These are phyloP conservation scores for Citrus trifoliata DNA, from an alignment of 345 rosid genomes.

Conservation along the genomic window DNA sequence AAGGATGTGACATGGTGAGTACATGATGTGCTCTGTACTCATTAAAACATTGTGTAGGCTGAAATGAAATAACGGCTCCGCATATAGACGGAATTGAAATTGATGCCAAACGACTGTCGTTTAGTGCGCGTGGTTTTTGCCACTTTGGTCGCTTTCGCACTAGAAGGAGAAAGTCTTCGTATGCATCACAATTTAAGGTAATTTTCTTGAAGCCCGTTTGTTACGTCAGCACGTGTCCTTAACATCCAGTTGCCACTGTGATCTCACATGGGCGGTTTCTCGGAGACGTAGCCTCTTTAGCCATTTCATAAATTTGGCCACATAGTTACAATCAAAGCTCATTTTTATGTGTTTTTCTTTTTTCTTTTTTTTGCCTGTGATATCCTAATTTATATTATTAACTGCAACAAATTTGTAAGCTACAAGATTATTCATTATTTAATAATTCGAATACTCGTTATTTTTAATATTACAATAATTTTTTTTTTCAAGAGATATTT, in stretches of 20 bases:
- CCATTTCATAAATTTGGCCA: background rate
- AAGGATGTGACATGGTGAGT: background rate
- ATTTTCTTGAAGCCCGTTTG: background rate
- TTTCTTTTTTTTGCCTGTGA: too few relatives aligned
- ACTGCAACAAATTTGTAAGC: too few relatives aligned
- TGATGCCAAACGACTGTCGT: background rate
- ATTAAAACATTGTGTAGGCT: background rate
- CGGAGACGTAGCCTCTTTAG: background rate
- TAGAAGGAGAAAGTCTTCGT: background rate
- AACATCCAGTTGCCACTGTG: too few relatives aligned
- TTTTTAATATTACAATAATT: too few relatives aligned
- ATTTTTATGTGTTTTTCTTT: too few relatives aligned
- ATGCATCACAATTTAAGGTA: background rate
- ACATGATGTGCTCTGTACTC: background rate
- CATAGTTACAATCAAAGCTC: too few relatives aligned
- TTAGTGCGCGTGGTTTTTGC: background rate
- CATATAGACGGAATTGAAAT: background rate
- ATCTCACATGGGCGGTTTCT: slow-evolving; percentile 3
- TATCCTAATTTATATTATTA: too few relatives aligned
- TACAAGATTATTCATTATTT: too few relatives aligned
- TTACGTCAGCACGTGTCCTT: background rate
- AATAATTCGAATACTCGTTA: too few relatives aligned
- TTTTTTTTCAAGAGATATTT: too few relatives aligned
- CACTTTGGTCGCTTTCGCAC: background rate
- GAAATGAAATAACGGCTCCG: background rate